Evolutionary conservation across 331 rosid genomes (phyloP), one percentile per base, ranked within the genome.

Genomic region (Stylosanthes scabra): DNA sequence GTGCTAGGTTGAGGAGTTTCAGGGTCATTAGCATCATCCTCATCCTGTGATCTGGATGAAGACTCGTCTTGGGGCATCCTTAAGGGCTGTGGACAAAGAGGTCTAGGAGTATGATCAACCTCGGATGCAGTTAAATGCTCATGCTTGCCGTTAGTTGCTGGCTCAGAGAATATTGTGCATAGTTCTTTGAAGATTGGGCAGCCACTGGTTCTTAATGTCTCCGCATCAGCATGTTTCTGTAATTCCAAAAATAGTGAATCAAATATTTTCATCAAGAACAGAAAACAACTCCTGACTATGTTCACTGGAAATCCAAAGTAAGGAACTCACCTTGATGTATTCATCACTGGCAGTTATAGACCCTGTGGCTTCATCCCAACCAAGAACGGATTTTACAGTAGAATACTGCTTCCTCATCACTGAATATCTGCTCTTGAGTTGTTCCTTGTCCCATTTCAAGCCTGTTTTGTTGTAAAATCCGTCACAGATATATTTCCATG

Each of bases 381-480:
- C 88, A 65, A 88, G 89, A 69, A 89, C 84, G 37, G 86, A 75
- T 78, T 82, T 88, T 4, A 89, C 84, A 14, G 72, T 68, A 29
- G 63, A 9, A 67, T 87, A 83, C 81, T 84, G 90, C 81, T 77
- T 86, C 79, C 90, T 89, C 87, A 92, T 16, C 55, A 84, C 93
- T 6, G 93, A 82, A 65, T 80, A 75, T 46, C 92, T 83, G 75
- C 88, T 92, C 85, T 89, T 89, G 77, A 89, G 88, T 73, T 91
- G 91, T 44, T 89, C 97, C 85, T 77, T 86, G 69, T 86, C 96
- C 97, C 92, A 92, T 71, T 77, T 81, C 84, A 92, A 76, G 72
- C 86, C 87, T 12, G 93, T 86, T 81, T 68, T 88, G 71, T 27
- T 78, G 73, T 72, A 79, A 71, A 89, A 89, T 60, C 63, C 93